Conservation (phyloP, 768 basidiomycete species). For the Suillus luteus region DNA sequence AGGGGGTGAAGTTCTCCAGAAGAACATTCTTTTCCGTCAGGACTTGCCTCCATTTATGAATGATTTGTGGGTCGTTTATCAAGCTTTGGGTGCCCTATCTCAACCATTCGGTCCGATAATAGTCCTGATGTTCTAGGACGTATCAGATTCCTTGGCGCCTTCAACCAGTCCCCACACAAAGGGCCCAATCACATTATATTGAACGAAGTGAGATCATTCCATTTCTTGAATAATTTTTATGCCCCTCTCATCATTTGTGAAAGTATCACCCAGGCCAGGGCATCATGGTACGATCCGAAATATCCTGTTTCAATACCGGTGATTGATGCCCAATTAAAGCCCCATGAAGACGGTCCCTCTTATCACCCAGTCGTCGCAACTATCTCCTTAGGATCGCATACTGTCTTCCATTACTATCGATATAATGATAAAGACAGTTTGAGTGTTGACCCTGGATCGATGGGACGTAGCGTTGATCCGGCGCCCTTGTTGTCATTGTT, state of each 20-base stretch:
- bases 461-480: conserved; percentile 60
- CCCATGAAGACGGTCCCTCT: conserved; percentile 90
- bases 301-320: conserved; percentile 11
- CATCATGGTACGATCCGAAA: conserved; percentile 68
- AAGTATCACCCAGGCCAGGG: conserved; percentile 90
- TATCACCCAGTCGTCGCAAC: conserved; percentile 90
- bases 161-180: conserved; percentile 61
- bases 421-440: conserved; percentile 42
- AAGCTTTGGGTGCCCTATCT: conserved; percentile 10
- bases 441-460: conserved; percentile 23
- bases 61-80: conserved; percentile 52
- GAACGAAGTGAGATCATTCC: conserved; percentile 62
- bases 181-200: conserved; percentile 88
- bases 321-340: conserved; percentile 45
- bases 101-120: conserved; percentile 16
- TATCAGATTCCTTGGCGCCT: conserved; percentile 63
- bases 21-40: conserved; percentile 68
- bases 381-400: conserved; percentile 83
- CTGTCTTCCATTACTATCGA: conserved; percentile 80
- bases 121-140: conserved; percentile 81
- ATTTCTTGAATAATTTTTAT: conserved; percentile 13
- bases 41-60: conserved; percentile 70
- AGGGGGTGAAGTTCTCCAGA: conserved; percentile 77
- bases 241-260: conserved; percentile 17
- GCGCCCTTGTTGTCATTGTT: conserved; percentile 70